Evolutionary conservation across 192 early-diverging fungal species (phyloP).

Genomic region (Entomortierella beljakovae): DNA sequence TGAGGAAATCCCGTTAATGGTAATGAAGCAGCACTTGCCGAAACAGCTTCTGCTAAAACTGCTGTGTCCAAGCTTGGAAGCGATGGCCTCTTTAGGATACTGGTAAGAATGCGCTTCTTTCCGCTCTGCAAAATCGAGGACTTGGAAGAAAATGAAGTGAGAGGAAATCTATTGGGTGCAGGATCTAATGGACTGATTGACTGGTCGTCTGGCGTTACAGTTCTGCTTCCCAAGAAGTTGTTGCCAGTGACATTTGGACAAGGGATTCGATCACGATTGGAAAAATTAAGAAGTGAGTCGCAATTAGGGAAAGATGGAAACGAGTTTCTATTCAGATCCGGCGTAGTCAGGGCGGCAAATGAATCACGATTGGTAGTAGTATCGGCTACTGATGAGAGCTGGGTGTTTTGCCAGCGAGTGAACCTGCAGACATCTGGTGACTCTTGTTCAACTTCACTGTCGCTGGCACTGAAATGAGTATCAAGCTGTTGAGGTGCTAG

Average conservation of each 20-base stretch:
- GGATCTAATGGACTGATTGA: no score
- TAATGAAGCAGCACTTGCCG: not conserved
- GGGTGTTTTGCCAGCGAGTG: slow-evolving; percentile 41
- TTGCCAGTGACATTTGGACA: not conserved
- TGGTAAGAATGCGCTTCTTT: not conserved
- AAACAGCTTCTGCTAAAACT: slow-evolving; percentile 3
- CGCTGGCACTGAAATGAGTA: not conserved
- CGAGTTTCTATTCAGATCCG: not conserved
- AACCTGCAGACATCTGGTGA: not conserved
- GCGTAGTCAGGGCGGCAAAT: slow-evolving; percentile 1
- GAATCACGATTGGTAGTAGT: slow-evolving; percentile 27
- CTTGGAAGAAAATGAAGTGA: no score
- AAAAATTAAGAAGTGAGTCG: slow-evolving; percentile 11
- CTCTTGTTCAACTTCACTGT: not conserved
- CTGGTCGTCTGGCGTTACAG: no score
- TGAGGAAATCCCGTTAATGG: no score
- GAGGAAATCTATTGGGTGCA: no score
- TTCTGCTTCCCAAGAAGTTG: not conserved
- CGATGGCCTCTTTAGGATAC: slow-evolving; percentile 19
- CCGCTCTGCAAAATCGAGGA: no score
- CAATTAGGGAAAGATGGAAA: not conserved
- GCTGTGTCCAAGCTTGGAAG: slow-evolving; percentile 3
- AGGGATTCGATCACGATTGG: not conserved
- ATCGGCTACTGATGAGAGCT: slow-evolving; percentile 36
- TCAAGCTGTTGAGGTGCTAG: not conserved